Evolutionary conservation across 495 filamentous ascomycete genomes (phyloP), one percentile per base, ranked within the genome.

Genomic region (Durotheca rogersii): DNA sequence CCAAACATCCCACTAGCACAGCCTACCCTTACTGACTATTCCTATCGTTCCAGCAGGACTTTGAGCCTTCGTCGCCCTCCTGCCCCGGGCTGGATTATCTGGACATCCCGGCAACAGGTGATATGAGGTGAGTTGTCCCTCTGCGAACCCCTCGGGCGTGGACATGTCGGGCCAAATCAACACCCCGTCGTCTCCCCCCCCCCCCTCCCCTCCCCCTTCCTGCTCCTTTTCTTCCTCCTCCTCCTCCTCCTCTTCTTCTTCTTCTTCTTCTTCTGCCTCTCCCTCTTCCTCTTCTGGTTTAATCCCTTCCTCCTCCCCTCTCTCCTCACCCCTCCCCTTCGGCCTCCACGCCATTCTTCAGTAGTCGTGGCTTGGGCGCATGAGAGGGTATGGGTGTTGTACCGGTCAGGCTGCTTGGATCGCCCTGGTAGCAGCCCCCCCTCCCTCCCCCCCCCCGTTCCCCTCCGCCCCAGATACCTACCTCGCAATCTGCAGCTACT

Each of bases 31-130:
- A 52, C 58, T 62, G 35, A 62, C 41, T 47, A 58, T 45, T 53
- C 44, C 56, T 50, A 47, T 40, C 54, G 58, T 54, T 61, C 61
- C 58, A 70, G 58, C 65, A 76, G 73, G 73, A 74, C 56, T 76
- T 72, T 67, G 73, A 73, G 69, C 65, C 69, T 64, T 71, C 72
- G 65, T 65, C 72, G 61, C 63, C 67, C 48, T 68, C 71, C 39
- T 71, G 71, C 58, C 53, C 68, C 54, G 73, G 71, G 68, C 66
- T 76, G 58, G 71, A 73, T 53, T 76, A 74, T 53, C 65, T 76
- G 43, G 73, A 76, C 36, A 65, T 73, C 47, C 68, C 66, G 39
- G 59, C 67, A 23, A 57, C 69, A 56, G 57, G 69, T 73, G 72
- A 76, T 65, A 74, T 76, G 72, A 69, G 73, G 70, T 74, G 56